A percentile compares a stretch with the other conserved stretches of the same genome.
These are phyloP conservation scores for Myriosclerotinia scirpicola DNA, from an alignment of 2,329 filamentous ascomycete species.

Conservation along the genomic window DNA sequence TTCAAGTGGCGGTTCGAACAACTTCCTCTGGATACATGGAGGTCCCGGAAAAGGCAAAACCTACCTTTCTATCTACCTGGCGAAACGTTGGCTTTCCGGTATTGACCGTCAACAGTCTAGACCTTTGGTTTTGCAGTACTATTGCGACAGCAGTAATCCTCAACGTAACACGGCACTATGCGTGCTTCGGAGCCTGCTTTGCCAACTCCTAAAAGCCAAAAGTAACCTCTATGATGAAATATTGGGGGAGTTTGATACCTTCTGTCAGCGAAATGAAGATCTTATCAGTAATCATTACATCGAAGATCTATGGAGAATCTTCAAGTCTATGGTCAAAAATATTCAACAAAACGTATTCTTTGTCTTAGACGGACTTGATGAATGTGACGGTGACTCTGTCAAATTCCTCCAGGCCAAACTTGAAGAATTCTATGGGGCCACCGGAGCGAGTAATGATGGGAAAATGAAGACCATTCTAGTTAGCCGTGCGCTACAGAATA, in stretches of 20 bases:
- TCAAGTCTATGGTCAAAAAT: background rate
- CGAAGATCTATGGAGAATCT: background rate
- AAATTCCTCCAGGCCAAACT: no score
- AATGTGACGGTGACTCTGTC: no score
- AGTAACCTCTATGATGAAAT: background rate
- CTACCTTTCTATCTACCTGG: background rate
- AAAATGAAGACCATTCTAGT: background rate
- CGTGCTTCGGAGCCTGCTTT: background rate
- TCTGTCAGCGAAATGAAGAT: no score
- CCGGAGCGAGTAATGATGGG: rapidly evolving
- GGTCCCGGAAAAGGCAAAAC: background rate
- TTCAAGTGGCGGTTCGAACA: no score
- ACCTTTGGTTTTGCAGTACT: no score
- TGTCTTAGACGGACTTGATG: background rate
- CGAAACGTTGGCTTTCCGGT: background rate
- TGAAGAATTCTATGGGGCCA: background rate
- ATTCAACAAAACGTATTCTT: background rate
- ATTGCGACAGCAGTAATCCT: background rate
- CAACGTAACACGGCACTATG: no score
- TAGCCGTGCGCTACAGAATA: background rate
- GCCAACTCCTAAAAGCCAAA: background rate
- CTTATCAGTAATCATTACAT: background rate
- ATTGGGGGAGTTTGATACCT: background rate
- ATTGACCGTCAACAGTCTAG: background rate
- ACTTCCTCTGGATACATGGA: background rate